Evolutionary conservation across 1,139 yeast species (phyloP).

Genomic region (Yamadazyma siamensis): DNA sequence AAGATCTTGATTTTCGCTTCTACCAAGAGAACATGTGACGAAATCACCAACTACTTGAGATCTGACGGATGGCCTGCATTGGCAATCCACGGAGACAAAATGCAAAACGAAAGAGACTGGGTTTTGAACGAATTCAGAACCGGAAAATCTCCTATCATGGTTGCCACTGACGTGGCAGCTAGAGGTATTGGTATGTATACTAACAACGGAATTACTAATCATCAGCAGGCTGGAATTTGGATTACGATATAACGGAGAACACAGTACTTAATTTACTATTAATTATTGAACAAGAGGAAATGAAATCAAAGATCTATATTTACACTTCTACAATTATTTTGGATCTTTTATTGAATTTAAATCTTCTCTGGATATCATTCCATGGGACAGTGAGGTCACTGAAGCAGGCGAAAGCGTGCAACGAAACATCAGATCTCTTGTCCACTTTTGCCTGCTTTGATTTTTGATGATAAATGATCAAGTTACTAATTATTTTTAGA

Average conservation of each 20-base stretch:
- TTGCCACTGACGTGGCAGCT: constrained; percentile 99
- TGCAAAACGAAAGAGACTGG: constrained; percentile 98
- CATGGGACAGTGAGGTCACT: constrained; percentile 9
- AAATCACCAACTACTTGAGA: constrained; percentile 85
- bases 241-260: constrained; percentile 1
- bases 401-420: constrained; percentile 9
- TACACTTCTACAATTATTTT: too few relatives aligned
- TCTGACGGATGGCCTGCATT: constrained; percentile 99
- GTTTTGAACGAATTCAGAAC: constrained; percentile 87
- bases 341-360: too few relatives aligned
- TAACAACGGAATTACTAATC: constrained; percentile 2
- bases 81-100: constrained; percentile 98
- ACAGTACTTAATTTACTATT: constrained; percentile 6
- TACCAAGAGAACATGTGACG: constrained; percentile 97
- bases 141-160: constrained; percentile 95
- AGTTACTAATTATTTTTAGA: constrained; percentile 56
- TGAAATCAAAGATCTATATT: constrained; percentile 6
- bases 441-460: constrained; percentile 6
- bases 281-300: constrained; percentile 1
- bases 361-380: too few relatives aligned
- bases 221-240: neutral
- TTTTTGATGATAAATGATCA: too few relatives aligned
- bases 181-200: constrained; percentile 99
- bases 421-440: constrained; percentile 1
- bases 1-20: constrained; percentile 88